A percentile compares a stretch with the other conserved stretches of the same genome.
phyloP scores from a whole-genome alignment of 176 grass and related monocot species.

The Cocos nucifera region DNA sequence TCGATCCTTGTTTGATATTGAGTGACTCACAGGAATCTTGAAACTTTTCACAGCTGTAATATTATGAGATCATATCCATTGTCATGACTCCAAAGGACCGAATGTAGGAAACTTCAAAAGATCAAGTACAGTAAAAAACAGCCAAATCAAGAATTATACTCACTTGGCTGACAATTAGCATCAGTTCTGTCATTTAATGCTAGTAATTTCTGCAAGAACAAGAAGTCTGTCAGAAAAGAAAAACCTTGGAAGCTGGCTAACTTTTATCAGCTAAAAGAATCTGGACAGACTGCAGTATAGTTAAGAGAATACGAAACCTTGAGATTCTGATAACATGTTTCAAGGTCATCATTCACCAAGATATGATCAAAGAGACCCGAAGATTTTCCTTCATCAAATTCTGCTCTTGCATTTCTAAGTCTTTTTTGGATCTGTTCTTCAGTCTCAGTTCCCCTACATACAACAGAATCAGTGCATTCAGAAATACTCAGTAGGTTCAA shows the following conservation, averaged over 20 bases:
- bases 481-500: background rate
- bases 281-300: background rate
- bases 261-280: too few relatives aligned
- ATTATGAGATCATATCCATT: too few relatives aligned
- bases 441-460: constrained; percentile 39
- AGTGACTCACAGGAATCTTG: constrained; percentile 12
- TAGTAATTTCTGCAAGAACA: constrained; percentile 56
- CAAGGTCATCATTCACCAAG: constrained; percentile 84
- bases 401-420: constrained; percentile 67
- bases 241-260: too few relatives aligned
- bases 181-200: constrained; percentile 37
- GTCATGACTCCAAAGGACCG: constrained; percentile 4
- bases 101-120: background rate
- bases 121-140: background rate
- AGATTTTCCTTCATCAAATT: constrained; percentile 66
- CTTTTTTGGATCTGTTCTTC: constrained; percentile 90
- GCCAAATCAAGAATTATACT: constrained; percentile 5
- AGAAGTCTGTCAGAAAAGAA: constrained; percentile 3
- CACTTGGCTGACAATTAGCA: constrained; percentile 30
- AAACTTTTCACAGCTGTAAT: constrained; percentile 26
- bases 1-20: constrained; percentile 31
- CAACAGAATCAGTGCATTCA: constrained; percentile 6
- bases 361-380: constrained; percentile 68
- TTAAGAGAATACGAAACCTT: constrained; percentile 43
- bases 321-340: constrained; percentile 79